phyloP scores from a whole-genome alignment of 2,329 filamentous ascomycete species.

The Colletotrichum trifolii region DNA sequence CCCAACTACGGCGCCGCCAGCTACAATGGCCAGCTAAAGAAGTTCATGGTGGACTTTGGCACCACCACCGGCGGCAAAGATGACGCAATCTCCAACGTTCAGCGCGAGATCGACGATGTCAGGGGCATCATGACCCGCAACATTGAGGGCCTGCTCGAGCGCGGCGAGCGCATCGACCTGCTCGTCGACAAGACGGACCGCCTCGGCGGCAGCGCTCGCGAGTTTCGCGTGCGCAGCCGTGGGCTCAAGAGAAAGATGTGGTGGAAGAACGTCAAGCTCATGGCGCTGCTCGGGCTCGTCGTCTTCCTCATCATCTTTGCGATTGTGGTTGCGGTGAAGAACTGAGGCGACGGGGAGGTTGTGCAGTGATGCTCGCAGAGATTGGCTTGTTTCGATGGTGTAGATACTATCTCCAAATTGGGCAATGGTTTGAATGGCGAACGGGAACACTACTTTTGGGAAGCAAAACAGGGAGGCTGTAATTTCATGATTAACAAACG shows the following conservation, averaged over 20 bases:
- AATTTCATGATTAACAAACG: slow-evolving; percentile 9
- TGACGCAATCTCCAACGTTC: slow-evolving; percentile 85
- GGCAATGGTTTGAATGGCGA: slow-evolving; percentile 34
- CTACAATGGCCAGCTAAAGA: slow-evolving; percentile 84
- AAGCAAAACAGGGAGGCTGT: slow-evolving; percentile 32
- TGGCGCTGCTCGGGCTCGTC: slow-evolving; percentile 81
- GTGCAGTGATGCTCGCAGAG: slow-evolving; percentile 23
- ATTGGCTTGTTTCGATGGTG: slow-evolving; percentile 22
- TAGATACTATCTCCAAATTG: slow-evolving; percentile 30
- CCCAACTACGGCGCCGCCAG: slow-evolving; percentile 90
- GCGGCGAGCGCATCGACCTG: slow-evolving; percentile 92
- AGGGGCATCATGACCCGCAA: slow-evolving; percentile 95
- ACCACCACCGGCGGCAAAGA: slow-evolving; percentile 79
- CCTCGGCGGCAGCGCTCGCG: slow-evolving; percentile 85
- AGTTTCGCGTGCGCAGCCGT: slow-evolving; percentile 89
- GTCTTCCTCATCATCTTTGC: slow-evolving; percentile 67
- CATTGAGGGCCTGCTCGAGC: slow-evolving; percentile 88
- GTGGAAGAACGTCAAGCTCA: slow-evolving; percentile 99
- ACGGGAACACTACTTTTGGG: slow-evolving; percentile 26
- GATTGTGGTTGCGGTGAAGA: slow-evolving; percentile 66
- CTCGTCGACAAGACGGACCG: slow-evolving; percentile 97
- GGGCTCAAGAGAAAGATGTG: slow-evolving; percentile 95
- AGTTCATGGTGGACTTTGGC: slow-evolving; percentile 85
- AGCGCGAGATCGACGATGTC: slow-evolving; percentile 92
- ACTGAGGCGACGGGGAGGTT: slow-evolving; percentile 39